phyloP scores from a whole-genome alignment of 331 rosid species.

The Stylosanthes scabra region DNA sequence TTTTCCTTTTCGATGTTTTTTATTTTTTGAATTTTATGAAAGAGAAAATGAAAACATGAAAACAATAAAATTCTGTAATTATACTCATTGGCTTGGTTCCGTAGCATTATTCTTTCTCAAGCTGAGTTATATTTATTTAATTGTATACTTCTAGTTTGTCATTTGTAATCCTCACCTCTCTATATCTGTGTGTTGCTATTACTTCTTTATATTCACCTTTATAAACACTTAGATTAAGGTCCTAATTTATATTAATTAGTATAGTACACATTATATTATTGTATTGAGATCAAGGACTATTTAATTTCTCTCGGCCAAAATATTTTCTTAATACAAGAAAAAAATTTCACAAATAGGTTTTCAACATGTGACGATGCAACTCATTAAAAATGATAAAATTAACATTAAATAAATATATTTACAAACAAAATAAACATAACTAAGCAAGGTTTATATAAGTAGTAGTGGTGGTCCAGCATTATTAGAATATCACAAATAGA shows the following conservation, averaged over 20 bases:
- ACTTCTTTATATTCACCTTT: no score
- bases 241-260: background rate
- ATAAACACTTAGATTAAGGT: background rate
- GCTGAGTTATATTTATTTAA: no score
- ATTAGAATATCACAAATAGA: slow-evolving; percentile 37
- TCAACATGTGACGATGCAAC: slow-evolving; percentile 23
- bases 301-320: background rate
- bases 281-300: background rate
- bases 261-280: background rate
- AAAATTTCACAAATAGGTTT: slow-evolving; percentile 15
- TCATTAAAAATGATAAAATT: background rate
- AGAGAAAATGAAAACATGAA: no score
- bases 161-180: no score
- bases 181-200: no score
- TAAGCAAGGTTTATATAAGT: no score
- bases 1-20: no score
- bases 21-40: no score
- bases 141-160: no score
- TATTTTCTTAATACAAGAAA: background rate
- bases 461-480: slow-evolving; percentile 40
- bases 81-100: no score
- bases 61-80: no score
- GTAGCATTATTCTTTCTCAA: no score
- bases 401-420: background rate
- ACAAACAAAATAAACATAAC: background rate